Conservation (phyloP, 371 early-diverging fungal species). For the Amoeboaphelidium occidentale region DNA sequence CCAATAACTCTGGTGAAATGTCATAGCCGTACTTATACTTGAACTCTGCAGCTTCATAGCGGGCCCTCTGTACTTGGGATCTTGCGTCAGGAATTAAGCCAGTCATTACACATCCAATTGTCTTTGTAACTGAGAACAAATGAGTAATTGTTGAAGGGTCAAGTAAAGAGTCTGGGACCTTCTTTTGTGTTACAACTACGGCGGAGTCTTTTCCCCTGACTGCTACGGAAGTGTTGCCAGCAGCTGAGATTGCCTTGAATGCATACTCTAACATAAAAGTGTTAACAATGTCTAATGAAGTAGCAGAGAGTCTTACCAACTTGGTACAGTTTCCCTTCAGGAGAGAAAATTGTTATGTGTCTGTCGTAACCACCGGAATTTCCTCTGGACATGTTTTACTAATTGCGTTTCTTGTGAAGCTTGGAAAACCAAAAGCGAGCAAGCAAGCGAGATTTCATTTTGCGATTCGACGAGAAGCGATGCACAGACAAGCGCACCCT, state of each 20-base stretch:
- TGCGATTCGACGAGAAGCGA: neutral
- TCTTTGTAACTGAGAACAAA: constrained; percentile 70
- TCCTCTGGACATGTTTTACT: neutral
- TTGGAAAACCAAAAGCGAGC: neutral
- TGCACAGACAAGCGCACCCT: no score
- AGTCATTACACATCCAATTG: constrained; percentile 93
- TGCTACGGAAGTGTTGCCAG: constrained; percentile 80
- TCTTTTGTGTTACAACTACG: constrained; percentile 84
- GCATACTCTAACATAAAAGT: constrained; percentile 57
- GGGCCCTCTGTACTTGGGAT: constrained; percentile 69
- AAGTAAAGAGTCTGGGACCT: constrained; percentile 84
- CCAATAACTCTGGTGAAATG: constrained; percentile 84
- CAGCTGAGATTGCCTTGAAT: constrained; percentile 91
- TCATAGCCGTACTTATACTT: constrained; percentile 95
- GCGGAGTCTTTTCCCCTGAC: constrained; percentile 78
- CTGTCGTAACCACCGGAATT: constrained; percentile 58
- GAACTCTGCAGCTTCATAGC: constrained; percentile 90
- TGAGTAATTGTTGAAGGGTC: constrained; percentile 85
- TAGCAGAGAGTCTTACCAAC: constrained; percentile 79
- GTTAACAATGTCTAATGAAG: constrained; percentile 1
- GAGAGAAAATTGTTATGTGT: constrained; percentile 95
- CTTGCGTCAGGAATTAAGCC: constrained; percentile 88
- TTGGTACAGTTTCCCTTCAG: constrained; percentile 96
- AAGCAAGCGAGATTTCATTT: neutral
- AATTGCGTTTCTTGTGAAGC: neutral